Percentiles rank a stretch among this genome's conserved stretches.
phyloP scores from a whole-genome alignment of 106 monocot species.

The Ottelia alismoides region DNA sequence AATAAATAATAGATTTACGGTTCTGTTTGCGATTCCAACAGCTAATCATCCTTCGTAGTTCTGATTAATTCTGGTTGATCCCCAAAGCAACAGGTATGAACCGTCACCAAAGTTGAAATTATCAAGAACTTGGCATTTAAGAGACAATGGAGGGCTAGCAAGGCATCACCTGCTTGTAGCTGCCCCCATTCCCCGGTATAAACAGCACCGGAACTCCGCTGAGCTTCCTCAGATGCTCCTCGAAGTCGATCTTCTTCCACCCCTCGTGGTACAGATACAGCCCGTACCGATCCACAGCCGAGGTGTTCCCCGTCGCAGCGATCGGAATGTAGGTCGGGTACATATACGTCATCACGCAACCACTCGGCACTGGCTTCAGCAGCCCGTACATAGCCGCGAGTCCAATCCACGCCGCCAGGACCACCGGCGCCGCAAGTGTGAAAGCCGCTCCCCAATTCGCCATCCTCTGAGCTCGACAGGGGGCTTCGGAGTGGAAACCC shows the following conservation, averaged over 20 bases:
- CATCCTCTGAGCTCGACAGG: no score
- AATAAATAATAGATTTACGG: no score
- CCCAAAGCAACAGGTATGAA: no score
- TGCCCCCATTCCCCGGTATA: conserved; percentile 96
- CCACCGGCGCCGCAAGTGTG: conserved; percentile 28
- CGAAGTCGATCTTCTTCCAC: conserved; percentile 91
- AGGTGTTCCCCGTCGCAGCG: conserved; percentile 37
- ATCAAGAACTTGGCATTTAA: no score
- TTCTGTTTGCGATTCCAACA: no score
- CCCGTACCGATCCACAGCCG: conserved; percentile 69
- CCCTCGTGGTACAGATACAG: conserved; percentile 94
- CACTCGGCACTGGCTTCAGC: conserved; percentile 58
- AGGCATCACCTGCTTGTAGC: conserved; percentile 80
- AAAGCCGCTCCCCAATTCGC: no score
- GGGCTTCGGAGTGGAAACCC: no score
- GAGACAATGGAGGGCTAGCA: no score
- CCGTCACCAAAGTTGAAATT: no score
- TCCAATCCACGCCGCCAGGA: conserved; percentile 22
- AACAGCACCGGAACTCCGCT: conserved; percentile 87
- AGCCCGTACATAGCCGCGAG: conserved; percentile 46
- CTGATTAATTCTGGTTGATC: no score
- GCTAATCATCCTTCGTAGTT: no score
- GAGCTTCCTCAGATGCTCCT: conserved; percentile 58
- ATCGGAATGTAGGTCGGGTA: conserved; percentile 96
- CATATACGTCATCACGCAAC: conserved; percentile 96